Evolutionary conservation across 2,329 filamentous ascomycete genomes (phyloP), one percentile per base, ranked within the genome.

Genomic region (Acarospora socialis): DNA sequence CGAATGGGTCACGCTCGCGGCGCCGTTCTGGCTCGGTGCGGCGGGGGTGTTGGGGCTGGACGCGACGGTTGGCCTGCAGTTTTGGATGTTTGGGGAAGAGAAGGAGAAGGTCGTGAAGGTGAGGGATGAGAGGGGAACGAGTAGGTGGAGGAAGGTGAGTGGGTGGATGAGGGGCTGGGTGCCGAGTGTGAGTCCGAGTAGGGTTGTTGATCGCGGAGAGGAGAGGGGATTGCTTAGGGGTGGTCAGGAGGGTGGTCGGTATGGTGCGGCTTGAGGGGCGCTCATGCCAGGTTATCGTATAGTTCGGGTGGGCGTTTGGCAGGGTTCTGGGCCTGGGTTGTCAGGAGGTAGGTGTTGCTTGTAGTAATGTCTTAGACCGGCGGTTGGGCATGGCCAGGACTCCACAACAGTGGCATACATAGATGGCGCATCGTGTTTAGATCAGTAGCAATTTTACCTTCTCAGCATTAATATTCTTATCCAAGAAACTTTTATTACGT

Each of bases 131-230:
- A 43, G 53, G 38, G 49, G 61, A 3, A 51, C 54, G 14, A 53
- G 50, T 35, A 58, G 60, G 31, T 77, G 70, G 72, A 57, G 60
- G 23, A 55, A 61, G 17, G 70, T 75, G 4, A 69, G 59, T 35
- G 72, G 72, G 7, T 77, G 70, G 70, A 74, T 77, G 70, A 60
- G 71, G 37, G 72, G 72, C 2, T 77, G 72, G 73, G 64, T 74
- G 21, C 73, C 73, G 1, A 62, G 55, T 33, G 54, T 63, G 16
- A 54, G 55, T 13, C 54, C 56, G 19, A 45, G 48, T 17, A 48
- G 46, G 32, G 47, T 48, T 20, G 43, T 46, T 4, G 40, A 43
- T 30, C 25, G n/a, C 12, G 26, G 15, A 4, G 5, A 15, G 4
- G 26, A 28, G 26, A 29, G 12, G 12, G 13, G 26, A 4, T 15